A percentile compares a stretch with the other conserved stretches of the same genome.
phyloP scores from a whole-genome alignment of 495 filamentous ascomycete genomes.

The Pseudevernia furfuracea region DNA sequence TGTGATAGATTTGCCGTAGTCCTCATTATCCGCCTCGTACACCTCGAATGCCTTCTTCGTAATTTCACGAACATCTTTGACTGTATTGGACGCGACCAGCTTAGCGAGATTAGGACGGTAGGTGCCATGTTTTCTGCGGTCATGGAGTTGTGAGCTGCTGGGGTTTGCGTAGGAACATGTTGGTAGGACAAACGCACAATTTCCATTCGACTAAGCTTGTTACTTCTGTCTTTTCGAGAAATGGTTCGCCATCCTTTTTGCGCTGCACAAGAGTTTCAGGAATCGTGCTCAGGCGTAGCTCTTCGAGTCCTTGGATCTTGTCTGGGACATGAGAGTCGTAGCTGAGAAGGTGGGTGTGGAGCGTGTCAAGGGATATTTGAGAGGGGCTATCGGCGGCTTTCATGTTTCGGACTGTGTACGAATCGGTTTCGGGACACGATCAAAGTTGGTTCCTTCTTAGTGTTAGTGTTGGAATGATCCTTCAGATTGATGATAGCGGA shows the following conservation, averaged over 20 bases:
- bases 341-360: not conserved
- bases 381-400: slow-evolving; percentile 1
- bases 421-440: not conserved
- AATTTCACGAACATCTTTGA: slow-evolving; percentile 22
- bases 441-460: too few species aligned
- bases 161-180: not conserved
- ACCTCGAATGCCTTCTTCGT: slow-evolving; percentile 30
- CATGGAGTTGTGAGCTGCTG: not conserved
- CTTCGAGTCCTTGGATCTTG: slow-evolving; percentile 14
- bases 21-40: slow-evolving; percentile 4
- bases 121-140: slow-evolving; percentile 42
- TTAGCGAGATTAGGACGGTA: slow-evolving; percentile 38
- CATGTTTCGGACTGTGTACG: slow-evolving; percentile 1
- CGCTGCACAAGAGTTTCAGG: slow-evolving; percentile 19
- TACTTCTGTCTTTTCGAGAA: slow-evolving; percentile 29
- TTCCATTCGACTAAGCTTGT: slow-evolving; percentile 30
- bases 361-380: not conserved
- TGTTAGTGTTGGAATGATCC: too few species aligned
- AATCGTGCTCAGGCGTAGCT: slow-evolving; percentile 14
- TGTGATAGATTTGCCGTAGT: slow-evolving; percentile 27
- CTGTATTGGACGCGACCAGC: slow-evolving; percentile 37
- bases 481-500: not conserved
- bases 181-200: slow-evolving; percentile 22
- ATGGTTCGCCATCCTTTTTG: slow-evolving; percentile 15
- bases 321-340: slow-evolving; percentile 16